Evolutionary conservation across 2,329 filamentous ascomycete genomes (phyloP).

Genomic region (Rhynchosporium agropyri): DNA sequence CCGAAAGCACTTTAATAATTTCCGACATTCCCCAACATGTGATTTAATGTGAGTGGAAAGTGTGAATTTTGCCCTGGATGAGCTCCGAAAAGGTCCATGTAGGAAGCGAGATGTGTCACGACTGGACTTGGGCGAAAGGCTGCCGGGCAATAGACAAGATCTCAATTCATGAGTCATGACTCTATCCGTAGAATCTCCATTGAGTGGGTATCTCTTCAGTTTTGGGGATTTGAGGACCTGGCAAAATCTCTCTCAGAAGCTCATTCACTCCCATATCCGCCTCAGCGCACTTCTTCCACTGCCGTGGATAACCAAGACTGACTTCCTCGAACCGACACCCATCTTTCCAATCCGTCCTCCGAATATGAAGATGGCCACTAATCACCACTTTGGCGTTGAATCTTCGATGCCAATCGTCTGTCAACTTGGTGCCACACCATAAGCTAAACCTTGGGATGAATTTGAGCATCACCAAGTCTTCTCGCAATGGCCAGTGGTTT

Average conservation of each 20-base stretch:
- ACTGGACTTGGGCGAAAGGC: neutral
- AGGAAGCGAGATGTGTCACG: too few species aligned
- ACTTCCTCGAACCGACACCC: neutral
- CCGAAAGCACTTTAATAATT: too few species aligned
- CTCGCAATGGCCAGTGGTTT: neutral
- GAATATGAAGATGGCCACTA: conserved; percentile 1
- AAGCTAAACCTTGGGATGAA: neutral
- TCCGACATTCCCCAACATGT: too few species aligned
- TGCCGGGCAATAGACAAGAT: neutral
- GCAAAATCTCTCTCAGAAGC: conserved; percentile 1
- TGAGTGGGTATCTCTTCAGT: neutral
- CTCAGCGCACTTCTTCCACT: neutral
- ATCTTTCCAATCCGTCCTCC: neutral
- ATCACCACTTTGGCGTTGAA: neutral
- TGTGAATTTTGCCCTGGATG: too few species aligned
- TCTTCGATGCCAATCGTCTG: neutral
- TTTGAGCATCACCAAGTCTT: conserved; percentile 2
- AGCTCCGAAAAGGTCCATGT: too few species aligned
- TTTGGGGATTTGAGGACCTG: neutral
- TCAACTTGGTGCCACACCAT: neutral
- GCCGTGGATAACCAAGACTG: neutral
- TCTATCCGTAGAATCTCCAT: neutral
- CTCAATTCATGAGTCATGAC: neutral
- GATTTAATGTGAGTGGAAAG: too few species aligned
- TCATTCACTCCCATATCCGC: neutral